Conservation (phyloP, 805 yeast species). For the Pichia ethanolica region DNA sequence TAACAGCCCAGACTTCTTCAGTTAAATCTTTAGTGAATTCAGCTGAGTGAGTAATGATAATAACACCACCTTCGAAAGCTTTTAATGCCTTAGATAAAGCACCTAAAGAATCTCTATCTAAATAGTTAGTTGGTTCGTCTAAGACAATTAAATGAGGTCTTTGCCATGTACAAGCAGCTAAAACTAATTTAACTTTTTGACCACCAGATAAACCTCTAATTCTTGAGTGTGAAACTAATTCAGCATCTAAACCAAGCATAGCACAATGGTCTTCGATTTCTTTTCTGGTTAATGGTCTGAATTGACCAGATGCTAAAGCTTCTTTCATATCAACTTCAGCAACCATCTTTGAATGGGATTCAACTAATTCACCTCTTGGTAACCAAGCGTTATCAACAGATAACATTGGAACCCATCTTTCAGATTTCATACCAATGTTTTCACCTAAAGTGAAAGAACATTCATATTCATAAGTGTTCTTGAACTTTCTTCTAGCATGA, state of each 20-base stretch:
- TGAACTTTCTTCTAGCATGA: slow-evolving; percentile 97
- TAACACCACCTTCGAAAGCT: slow-evolving; percentile 99
- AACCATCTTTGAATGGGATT: slow-evolving; percentile 98
- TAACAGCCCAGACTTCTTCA: slow-evolving; percentile 99
- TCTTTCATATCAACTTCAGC: slow-evolving; percentile 99
- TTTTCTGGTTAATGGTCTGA: slow-evolving; percentile 99
- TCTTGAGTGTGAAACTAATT: slow-evolving; percentile 99
- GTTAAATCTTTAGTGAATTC: slow-evolving; percentile 99
- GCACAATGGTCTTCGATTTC: slow-evolving; percentile 99
- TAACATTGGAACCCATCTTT: slow-evolving; percentile 99
- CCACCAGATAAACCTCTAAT: slow-evolving; percentile 99
- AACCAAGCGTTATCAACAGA: slow-evolving; percentile 99
- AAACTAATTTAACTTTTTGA: slow-evolving; percentile 98
- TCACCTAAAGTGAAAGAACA: slow-evolving; percentile 97
- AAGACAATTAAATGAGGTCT: slow-evolving; percentile 99
- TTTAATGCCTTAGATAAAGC: slow-evolving; percentile 98
- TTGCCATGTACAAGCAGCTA: slow-evolving; percentile 99
- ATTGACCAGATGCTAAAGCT: slow-evolving; percentile 99
- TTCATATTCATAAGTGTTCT: slow-evolving; percentile 99
- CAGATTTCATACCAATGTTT: slow-evolving; percentile 97
- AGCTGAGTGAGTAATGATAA: slow-evolving; percentile 99
- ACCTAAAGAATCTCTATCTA: slow-evolving; percentile 99
- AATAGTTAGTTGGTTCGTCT: slow-evolving; percentile 99
- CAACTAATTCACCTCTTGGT: slow-evolving; percentile 97
- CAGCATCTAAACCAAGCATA: slow-evolving; percentile 97